Evolutionary conservation across 768 basidiomycete species (phyloP), one percentile per base, ranked within the genome.

Genomic region (Suillus brevipes): DNA sequence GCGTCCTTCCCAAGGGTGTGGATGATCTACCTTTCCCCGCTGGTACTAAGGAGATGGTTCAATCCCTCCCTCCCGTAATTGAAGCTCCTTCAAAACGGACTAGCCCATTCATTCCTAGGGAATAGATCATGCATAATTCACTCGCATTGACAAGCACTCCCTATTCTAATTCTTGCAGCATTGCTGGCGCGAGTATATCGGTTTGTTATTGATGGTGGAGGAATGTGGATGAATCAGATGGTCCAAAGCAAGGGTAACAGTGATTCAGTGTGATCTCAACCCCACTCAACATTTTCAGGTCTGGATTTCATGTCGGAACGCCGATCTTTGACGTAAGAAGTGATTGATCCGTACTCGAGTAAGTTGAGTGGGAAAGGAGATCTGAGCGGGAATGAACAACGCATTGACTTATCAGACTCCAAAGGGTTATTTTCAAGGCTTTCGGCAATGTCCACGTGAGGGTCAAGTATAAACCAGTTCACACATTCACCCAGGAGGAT

Each of bases 11-110:
- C 6, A 91, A 88, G 72, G 91, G 93, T 50, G 87, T 99, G 18
- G 85, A 86, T 65, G 87, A 88, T 67, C 79, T 99, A 63, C 97
- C 97, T 12, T 95, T 97, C 83, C 97, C 97, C 2, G 95, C 93
- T 37, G 97, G 93, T 31, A 95, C 91, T 7, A 82, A 79, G 58
- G 87, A 92, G 73, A 79, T 92, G 78, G 94, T 91, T 20, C 86
- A 81, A 76, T 75, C 65, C 38, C 81, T 91, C 20, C 90, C 90
- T 13, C 79, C 82, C 40, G 78, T 92, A 60, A 83, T 95, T 23
- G 87, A 87, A 59, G 86, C 92, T 1, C 90, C 91, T 61, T 82
- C 89, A 4, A 87, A 87, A 66, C 88, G 90, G 65, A 91, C 87
- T 70, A 91, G 86, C 70, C 92, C 92, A n/a, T 93, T 94, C 75